phyloP scores from a whole-genome alignment of 2,329 filamentous ascomycete species.

The Chaetomium sp. region DNA sequence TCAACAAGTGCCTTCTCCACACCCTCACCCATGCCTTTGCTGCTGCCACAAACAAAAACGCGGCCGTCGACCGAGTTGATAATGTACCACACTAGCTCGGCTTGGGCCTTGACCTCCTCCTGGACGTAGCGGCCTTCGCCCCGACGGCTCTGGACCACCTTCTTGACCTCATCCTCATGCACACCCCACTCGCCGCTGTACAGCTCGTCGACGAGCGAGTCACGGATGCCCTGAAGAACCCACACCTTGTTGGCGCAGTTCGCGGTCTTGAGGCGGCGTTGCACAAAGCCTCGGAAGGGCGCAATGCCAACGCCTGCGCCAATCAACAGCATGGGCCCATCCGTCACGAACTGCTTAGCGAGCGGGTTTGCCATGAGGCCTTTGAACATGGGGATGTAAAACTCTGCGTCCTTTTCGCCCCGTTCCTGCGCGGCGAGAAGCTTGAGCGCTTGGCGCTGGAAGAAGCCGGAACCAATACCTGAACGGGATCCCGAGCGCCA shows the following conservation, averaged over 20 bases:
- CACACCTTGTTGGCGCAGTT: conserved; percentile 98
- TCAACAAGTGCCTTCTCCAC: conserved; percentile 83
- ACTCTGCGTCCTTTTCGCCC: conserved; percentile 50
- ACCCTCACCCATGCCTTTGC: conserved; percentile 94
- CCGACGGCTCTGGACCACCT: conserved; percentile 67
- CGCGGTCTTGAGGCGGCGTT: conserved; percentile 85
- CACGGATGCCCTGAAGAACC: conserved; percentile 91
- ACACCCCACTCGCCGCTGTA: conserved; percentile 96
- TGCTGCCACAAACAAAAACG: conserved; percentile 93
- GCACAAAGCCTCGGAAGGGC: conserved; percentile 95
- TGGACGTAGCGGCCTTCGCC: conserved; percentile 89
- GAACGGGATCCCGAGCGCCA: conserved; percentile 69
- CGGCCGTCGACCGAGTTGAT: conserved; percentile 94
- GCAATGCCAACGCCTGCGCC: conserved; percentile 95
- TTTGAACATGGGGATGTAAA: conserved; percentile 94
- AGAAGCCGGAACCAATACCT: conserved; percentile 86
- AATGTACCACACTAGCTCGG: conserved; percentile 97
- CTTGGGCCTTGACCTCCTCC: conserved; percentile 85
- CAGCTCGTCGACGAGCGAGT: conserved; percentile 89
- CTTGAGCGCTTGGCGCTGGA: conserved; percentile 73
- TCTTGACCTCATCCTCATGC: conserved; percentile 80
- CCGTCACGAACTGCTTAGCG: conserved; percentile 81
- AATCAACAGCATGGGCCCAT: conserved; percentile 96
- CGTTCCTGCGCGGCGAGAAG: conserved; percentile 62
- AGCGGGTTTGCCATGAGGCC: conserved; percentile 96